Conservation (phyloP, 23 red algal species). For the Porphyridium purpureum region DNA sequence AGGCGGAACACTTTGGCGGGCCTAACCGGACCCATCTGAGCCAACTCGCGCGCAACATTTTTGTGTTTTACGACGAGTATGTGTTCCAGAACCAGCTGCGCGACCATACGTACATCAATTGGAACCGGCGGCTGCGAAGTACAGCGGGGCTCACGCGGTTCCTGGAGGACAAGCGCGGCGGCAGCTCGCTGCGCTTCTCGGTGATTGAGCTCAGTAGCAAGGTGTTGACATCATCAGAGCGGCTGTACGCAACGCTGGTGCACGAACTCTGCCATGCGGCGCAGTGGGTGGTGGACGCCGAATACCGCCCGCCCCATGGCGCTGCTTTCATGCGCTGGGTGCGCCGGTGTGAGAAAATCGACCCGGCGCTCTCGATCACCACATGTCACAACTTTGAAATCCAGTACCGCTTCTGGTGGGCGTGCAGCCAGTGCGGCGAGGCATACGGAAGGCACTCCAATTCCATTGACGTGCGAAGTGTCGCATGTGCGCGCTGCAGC, state of each 20-base stretch:
- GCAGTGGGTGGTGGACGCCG: slow-evolving; percentile 54
- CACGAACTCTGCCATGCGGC: slow-evolving; percentile 87
- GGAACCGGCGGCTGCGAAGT: slow-evolving; percentile 28
- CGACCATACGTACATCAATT: slow-evolving; percentile 5
- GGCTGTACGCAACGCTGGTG: slow-evolving; percentile 46
- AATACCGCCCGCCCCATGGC: slow-evolving; percentile 34
- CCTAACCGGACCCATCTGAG: no score
- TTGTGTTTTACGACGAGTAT: background rate
- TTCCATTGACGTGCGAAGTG: slow-evolving; percentile 50
- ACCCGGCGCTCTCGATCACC: slow-evolving; percentile 20
- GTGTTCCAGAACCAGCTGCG: background rate
- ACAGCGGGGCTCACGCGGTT: slow-evolving; percentile 43
- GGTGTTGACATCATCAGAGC: slow-evolving; percentile 46
- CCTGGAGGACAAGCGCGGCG: slow-evolving; percentile 1
- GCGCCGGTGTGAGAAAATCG: slow-evolving; percentile 15
- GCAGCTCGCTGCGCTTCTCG: slow-evolving; percentile 11
- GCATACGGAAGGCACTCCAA: slow-evolving; percentile 66
- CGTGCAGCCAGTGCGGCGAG: slow-evolving; percentile 33
- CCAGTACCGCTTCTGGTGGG: slow-evolving; percentile 33
- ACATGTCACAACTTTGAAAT: slow-evolving; percentile 63
- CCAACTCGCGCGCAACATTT: no score
- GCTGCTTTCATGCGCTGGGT: slow-evolving; percentile 33
- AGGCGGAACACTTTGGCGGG: no score
- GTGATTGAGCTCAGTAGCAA: slow-evolving; percentile 42
- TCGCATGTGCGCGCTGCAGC: slow-evolving; percentile 47